A percentile compares a stretch with the other conserved stretches of the same genome.
phyloP scores from a whole-genome alignment of 768 basidiomycete genomes.

The Lentinula detonsa region DNA sequence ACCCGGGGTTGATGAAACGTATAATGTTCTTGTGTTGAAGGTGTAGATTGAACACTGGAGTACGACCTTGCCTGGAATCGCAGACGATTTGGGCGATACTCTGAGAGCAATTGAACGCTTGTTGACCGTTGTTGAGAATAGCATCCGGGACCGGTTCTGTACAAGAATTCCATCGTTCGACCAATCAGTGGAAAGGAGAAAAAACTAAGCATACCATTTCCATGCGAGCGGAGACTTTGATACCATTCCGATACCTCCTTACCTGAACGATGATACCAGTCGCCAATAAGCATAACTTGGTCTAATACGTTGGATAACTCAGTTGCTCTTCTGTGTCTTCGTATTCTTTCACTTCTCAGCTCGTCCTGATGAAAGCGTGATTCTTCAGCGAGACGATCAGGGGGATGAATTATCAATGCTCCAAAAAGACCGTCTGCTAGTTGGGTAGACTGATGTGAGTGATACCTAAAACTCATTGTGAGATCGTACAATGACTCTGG shows the following conservation, averaged over 20 bases:
- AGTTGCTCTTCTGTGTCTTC: neutral
- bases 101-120: slow-evolving; percentile 5
- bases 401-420: slow-evolving; percentile 3
- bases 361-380: slow-evolving; percentile 1
- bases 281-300: slow-evolving; percentile 1
- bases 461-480: slow-evolving; percentile 1
- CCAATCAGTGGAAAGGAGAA: neutral
- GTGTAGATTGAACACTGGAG: neutral
- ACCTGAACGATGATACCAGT: slow-evolving; percentile 7
- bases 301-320: neutral
- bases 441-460: slow-evolving; percentile 4
- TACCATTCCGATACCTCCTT: slow-evolving; percentile 1
- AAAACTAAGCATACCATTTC: neutral
- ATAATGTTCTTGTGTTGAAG: neutral
- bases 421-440: slow-evolving; percentile 7
- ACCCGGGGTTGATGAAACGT: slow-evolving; percentile 6
- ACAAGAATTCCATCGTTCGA: neutral
- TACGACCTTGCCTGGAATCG: neutral
- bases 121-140: slow-evolving; percentile 5
- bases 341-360: neutral
- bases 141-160: slow-evolving; percentile 7
- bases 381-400: neutral
- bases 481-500: neutral
- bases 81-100: slow-evolving; percentile 1
- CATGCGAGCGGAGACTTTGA: slow-evolving; percentile 6